These are phyloP conservation scores for Paramyrothecium sp. DNA, from an alignment of 2,329 filamentous ascomycete genomes.

Conservation along the genomic window DNA sequence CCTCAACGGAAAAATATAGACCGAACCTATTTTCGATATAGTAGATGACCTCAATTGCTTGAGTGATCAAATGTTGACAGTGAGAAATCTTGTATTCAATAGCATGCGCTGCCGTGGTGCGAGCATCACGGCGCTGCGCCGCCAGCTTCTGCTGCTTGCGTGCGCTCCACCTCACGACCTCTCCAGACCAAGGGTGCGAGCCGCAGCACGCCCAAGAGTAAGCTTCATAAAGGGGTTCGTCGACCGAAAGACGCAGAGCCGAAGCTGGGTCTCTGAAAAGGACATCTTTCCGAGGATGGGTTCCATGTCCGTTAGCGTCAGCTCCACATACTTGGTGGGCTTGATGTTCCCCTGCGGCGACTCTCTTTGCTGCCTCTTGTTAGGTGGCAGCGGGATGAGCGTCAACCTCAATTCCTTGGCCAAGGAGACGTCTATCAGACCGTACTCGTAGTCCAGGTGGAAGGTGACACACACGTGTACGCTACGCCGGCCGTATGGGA, in stretches of 20 bases:
- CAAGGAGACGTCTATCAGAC: not conserved
- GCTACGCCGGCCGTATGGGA: not conserved
- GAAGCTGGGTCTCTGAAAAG: not conserved
- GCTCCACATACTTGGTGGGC: not conserved
- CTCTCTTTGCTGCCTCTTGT: not conserved
- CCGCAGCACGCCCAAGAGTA: not conserved
- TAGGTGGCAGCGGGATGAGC: not conserved
- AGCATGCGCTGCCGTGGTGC: too few relatives aligned
- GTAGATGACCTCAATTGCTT: too few relatives aligned
- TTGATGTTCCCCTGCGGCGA: not conserved
- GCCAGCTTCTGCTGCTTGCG: too few relatives aligned
- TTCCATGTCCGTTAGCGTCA: not conserved
- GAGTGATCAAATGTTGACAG: too few relatives aligned
- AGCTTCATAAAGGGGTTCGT: not conserved
- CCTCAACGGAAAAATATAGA: too few relatives aligned
- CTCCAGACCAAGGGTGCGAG: not conserved
- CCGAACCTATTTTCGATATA: too few relatives aligned
- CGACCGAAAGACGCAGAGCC: not conserved
- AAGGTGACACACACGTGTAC: not conserved
- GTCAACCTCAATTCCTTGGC: not conserved
- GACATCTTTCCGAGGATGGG: not conserved
- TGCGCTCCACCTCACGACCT: too few relatives aligned
- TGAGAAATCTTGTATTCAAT: too few relatives aligned
- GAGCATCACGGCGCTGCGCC: too few relatives aligned
- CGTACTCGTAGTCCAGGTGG: not conserved